Evolutionary conservation across 208 protist genomes (phyloP), one percentile per base, ranked within the genome.

Genomic region (Trypanosoma avium): DNA sequence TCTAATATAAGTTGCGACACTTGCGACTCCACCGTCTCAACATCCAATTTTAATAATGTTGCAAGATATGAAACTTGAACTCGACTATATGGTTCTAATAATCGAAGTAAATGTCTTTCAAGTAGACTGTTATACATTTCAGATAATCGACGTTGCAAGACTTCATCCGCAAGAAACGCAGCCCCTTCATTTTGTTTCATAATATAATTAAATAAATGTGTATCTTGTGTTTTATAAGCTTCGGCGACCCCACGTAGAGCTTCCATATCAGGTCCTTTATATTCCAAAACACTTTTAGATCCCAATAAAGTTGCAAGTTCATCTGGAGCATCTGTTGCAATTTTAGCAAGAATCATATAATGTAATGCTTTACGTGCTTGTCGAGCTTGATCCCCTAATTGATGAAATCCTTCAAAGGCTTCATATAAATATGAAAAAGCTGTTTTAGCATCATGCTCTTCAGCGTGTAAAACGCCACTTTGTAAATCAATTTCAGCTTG

Each of bases 1-100:
- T 99, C 98, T 0, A 99, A 80, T 67, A 99, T 99, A 74, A 99
- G 99, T 70, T 99, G 95, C 24, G 97, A 99, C 0, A 99, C 78
- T 40, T 81, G 87, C 35, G 74, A 75, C 82, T 96, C 90, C 35
- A 97, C 79, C 10, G 75, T 57, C 36, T 73, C 79, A 22, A 58
- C 79, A 29, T 93, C 86, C 12, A 99, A 78, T 49, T 88, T 64
- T 61, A 99, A 86, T 2, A 99, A 66, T 17, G 67, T 21, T 8
- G 97, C 96, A 43, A 99, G 67, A 78, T 99, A 97, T 13, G 79
- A 60, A 33, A 99, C 97, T 75, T 98, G 84, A 40, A 99, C 97
- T 15, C 93, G 83, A 42, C 97, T 97, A 77, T 98, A 99, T 4
- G 98, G 98, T 76, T 97, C 95, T 48, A 99, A 93, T 36, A 99